phyloP scores from a whole-genome alignment of 768 basidiomycete genomes.

The Neoboletus brunneissimus region DNA sequence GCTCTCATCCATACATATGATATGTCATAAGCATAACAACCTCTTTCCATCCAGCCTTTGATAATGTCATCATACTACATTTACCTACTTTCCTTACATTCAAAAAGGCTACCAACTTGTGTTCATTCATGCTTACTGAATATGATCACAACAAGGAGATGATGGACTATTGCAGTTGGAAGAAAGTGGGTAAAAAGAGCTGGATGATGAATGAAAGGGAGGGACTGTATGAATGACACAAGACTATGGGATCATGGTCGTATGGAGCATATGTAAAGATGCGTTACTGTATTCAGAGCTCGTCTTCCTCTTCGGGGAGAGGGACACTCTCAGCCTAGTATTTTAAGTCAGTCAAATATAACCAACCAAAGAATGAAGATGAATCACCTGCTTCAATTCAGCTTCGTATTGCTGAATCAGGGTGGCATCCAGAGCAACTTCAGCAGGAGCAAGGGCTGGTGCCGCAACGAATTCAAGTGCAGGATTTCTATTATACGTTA shows the following conservation, averaged over 20 bases:
- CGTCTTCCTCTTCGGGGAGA: conserved; percentile 97
- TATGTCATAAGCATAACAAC: background rate
- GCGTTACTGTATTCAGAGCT: conserved; percentile 48
- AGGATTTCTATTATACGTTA: conserved; percentile 58
- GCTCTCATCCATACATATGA: background rate
- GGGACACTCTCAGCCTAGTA: conserved; percentile 82
- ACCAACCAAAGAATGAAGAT: background rate
- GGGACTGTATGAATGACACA: conserved; percentile 19
- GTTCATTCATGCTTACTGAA: conserved; percentile 20
- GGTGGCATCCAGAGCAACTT: conserved; percentile 75
- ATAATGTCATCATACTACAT: background rate
- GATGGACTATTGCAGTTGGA: conserved; percentile 23
- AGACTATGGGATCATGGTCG: conserved; percentile 20
- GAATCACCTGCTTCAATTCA: conserved; percentile 67
- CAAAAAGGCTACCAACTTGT: background rate
- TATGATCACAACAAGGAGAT: conserved; percentile 26
- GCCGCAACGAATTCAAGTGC: conserved; percentile 94
- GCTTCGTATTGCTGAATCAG: conserved; percentile 78
- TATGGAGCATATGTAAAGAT: conserved; percentile 19
- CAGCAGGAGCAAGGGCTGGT: conserved; percentile 91
- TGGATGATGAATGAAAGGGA: conserved; percentile 17
- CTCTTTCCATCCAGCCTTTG: background rate
- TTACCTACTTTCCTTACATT: conserved; percentile 5
- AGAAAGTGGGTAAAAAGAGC: conserved; percentile 20
- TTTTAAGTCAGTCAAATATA: conserved; percentile 10